Conservation (phyloP, 2,329 filamentous ascomycete genomes). For the Colletotrichum theobromicola region DNA sequence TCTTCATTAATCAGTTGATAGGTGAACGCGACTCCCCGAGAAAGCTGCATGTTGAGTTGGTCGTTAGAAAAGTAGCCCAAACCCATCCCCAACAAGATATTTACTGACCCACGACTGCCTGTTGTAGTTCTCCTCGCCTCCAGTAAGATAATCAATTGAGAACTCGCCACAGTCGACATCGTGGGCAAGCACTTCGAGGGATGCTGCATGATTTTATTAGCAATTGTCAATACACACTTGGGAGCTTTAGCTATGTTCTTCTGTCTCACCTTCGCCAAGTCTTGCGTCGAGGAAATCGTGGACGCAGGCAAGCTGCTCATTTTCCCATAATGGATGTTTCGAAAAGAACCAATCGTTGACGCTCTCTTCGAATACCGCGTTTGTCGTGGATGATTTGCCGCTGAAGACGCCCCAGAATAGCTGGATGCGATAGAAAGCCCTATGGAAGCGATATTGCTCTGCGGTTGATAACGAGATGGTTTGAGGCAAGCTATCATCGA, state of each 20-base stretch:
- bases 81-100: no score
- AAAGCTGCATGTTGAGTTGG: neutral
- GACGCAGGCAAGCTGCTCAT: neutral
- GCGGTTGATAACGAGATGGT: neutral
- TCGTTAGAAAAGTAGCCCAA: neutral
- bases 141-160: neutral
- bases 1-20: neutral
- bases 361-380: neutral
- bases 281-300: neutral
- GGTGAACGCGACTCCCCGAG: neutral
- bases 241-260: neutral
- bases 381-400: neutral
- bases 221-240: rapidly evolving
- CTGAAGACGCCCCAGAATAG: neutral
- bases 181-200: neutral
- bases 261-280: neutral
- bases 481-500: neutral
- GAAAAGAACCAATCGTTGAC: neutral
- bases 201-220: neutral
- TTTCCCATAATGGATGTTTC: neutral
- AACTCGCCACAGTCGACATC: neutral
- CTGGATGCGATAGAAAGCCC: neutral
- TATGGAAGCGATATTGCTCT: neutral
- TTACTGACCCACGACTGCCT: neutral
- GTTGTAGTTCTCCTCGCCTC: neutral